These are phyloP conservation scores for Gigaspora rosea DNA, from an alignment of 192 early-diverging fungal species.

Conservation along the genomic window DNA sequence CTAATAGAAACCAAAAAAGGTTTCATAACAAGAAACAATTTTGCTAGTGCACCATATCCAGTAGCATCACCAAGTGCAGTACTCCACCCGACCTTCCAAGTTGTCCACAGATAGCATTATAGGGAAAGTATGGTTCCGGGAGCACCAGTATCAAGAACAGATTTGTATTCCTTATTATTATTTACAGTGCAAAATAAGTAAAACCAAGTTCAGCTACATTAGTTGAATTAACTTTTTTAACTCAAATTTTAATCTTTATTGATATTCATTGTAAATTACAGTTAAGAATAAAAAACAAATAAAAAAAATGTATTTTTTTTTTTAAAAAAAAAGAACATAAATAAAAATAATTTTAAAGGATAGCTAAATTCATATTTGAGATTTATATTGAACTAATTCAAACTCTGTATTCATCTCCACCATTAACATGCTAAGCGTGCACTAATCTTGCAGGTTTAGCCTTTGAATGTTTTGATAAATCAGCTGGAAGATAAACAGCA, in stretches of 20 bases:
- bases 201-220: not conserved
- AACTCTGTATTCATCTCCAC: not conserved
- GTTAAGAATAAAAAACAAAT: not conserved
- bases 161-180: not conserved
- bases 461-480: not conserved
- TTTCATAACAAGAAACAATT: not conserved
- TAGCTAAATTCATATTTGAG: not conserved
- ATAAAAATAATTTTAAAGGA: too few species aligned
- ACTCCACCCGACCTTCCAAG: not conserved
- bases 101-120: not conserved
- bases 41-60: not conserved
- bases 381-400: not conserved
- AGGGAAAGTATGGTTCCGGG: not conserved
- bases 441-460: not conserved
- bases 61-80: not conserved
- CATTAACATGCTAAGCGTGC: not conserved
- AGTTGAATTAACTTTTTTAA: not conserved
- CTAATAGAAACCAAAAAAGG: constrained; percentile 10
- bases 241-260: not conserved
- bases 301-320: too few species aligned
- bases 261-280: not conserved
- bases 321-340: too few species aligned
- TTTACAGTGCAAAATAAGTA: not conserved
- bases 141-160: not conserved
- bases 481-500: not conserved